Conservation (phyloP, 2,329 filamentous ascomycete species). For the Diaporthe sp. region DNA sequence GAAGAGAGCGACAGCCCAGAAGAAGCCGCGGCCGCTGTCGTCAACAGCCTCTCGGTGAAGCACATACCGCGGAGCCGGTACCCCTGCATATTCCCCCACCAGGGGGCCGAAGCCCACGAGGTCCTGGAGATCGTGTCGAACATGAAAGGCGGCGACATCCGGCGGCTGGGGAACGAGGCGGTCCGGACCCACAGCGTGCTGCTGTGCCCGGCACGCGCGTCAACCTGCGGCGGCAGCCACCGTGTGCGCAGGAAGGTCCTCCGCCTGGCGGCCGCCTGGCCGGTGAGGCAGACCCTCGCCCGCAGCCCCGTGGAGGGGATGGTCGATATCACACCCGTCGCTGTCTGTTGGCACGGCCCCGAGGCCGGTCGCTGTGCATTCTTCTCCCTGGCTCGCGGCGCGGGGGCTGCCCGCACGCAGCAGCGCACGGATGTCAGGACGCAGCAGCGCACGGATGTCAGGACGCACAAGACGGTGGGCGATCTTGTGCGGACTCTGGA, state of each 20-base stretch:
- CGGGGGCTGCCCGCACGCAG: not conserved
- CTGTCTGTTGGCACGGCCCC: not conserved
- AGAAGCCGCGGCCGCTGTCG: not conserved
- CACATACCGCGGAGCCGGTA: not conserved
- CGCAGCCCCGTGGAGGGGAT: not conserved
- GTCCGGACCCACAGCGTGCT: not conserved
- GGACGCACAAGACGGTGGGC: not conserved
- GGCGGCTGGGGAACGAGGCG: not conserved
- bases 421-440: not conserved
- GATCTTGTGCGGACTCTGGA: not conserved
- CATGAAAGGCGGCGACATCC: not conserved
- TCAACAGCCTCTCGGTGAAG: not conserved
- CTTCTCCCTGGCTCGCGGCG: not conserved
- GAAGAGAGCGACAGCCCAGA: not conserved
- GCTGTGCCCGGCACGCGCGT: not conserved
- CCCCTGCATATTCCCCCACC: not conserved
- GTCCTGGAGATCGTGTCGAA: not conserved
- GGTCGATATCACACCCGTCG: slow-evolving; percentile 1
- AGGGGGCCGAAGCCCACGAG: not conserved
- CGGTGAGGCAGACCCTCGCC: not conserved
- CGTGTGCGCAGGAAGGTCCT: not conserved
- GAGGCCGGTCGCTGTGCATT: not conserved
- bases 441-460: not conserved
- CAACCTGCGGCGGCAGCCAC: not conserved
- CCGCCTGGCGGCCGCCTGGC: not conserved